Conservation (phyloP, 1,284 basidiomycete genomes). For the Agroathelia rolfsii region DNA sequence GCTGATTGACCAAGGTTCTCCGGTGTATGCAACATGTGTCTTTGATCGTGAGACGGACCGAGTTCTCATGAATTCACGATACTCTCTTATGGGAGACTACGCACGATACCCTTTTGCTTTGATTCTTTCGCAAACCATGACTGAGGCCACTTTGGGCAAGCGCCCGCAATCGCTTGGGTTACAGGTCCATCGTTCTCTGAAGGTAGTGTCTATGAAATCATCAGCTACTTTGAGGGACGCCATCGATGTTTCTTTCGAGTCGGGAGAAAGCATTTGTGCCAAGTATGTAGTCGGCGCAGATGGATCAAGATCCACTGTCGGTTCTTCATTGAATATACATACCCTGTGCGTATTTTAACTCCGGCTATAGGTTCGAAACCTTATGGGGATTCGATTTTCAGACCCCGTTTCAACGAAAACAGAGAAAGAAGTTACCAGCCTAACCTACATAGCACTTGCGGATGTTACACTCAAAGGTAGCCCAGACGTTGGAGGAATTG, state of each 20-base stretch:
- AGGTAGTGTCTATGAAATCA: conserved; percentile 18
- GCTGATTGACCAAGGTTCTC: conserved; percentile 21
- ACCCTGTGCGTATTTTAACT: too few relatives aligned
- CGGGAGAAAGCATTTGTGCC: conserved; percentile 33
- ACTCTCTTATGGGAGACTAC: conserved; percentile 19
- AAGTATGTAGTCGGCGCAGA: conserved; percentile 47
- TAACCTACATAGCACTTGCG: conserved; percentile 19
- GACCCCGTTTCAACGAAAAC: conserved; percentile 18
- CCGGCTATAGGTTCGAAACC: conserved; percentile 1
- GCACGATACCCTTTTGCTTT: conserved; percentile 38
- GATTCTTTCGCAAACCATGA: conserved; percentile 35
- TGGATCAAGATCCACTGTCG: conserved; percentile 41
- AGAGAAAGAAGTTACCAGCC: conserved; percentile 9
- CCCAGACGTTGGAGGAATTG: conserved; percentile 4
- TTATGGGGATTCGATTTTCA: conserved; percentile 17
- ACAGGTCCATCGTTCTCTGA: conserved; percentile 16
- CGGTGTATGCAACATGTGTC: too few relatives aligned
- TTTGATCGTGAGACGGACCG: conserved; percentile 23
- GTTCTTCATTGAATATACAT: conserved; percentile 13
- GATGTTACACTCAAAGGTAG: conserved; percentile 18
- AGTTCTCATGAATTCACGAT: conserved; percentile 26
- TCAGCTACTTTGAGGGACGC: too few relatives aligned
- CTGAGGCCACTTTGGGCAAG: conserved; percentile 30
- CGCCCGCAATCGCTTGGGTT: conserved; percentile 9
- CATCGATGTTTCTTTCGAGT: conserved; percentile 41